Evolutionary conservation across 495 filamentous ascomycete genomes (phyloP).

Genomic region (Xylaria longipes): DNA sequence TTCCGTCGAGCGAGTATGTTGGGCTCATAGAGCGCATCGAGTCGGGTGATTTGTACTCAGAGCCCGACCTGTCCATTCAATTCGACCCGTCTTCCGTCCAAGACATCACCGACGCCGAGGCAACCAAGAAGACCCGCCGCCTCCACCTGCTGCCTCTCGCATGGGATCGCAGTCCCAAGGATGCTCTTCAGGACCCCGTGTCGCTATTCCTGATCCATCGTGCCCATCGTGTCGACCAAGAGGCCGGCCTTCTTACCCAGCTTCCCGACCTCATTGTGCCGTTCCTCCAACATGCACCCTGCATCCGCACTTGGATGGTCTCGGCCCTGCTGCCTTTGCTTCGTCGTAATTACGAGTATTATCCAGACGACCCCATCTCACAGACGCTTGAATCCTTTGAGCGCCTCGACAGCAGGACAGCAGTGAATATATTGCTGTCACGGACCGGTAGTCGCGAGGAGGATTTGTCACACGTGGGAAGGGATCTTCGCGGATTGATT

Average conservation of each 20-base stretch:
- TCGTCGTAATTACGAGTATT: conserved; percentile 84
- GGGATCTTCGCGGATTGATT: conserved; percentile 76
- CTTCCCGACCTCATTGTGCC: conserved; percentile 74
- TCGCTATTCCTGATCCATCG: conserved; percentile 78
- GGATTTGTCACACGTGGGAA: conserved; percentile 58
- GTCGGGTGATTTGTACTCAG: conserved; percentile 44
- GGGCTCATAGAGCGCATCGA: conserved; percentile 64
- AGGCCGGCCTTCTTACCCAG: conserved; percentile 77
- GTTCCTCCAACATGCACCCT: conserved; percentile 71
- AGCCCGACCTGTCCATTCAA: conserved; percentile 37
- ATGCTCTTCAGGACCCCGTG: conserved; percentile 61
- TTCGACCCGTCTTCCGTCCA: conserved; percentile 67
- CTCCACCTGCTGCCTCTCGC: conserved; percentile 70
- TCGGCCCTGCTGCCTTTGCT: conserved; percentile 80
- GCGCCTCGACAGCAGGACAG: conserved; percentile 64
- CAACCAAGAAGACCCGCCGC: conserved; percentile 71
- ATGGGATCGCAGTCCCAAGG: conserved; percentile 52
- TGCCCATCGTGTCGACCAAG: conserved; percentile 75
- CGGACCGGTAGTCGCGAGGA: conserved; percentile 57
- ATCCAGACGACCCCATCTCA: conserved; percentile 62
- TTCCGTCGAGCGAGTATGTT: conserved; percentile 68
- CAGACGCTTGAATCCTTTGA: conserved; percentile 68
- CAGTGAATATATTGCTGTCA: conserved; percentile 71
- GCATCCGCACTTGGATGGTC: conserved; percentile 76
- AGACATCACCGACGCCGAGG: conserved; percentile 67